These are phyloP conservation scores for Trichomonas vaginalis DNA, from an alignment of 208 protist genomes.

Conservation along the genomic window DNA sequence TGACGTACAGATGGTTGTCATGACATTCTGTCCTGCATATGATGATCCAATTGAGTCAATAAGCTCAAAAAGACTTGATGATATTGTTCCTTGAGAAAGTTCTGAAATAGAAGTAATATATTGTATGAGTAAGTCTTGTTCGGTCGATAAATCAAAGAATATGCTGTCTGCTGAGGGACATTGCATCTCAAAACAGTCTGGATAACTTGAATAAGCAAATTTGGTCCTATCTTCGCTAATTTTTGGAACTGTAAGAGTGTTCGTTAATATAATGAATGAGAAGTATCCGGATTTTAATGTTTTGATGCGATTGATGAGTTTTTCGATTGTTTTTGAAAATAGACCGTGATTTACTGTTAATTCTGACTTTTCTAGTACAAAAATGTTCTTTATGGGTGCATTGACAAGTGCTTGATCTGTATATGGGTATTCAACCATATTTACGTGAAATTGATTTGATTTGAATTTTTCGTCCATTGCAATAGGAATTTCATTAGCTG, in stretches of 20 bases:
- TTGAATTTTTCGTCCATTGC: not conserved
- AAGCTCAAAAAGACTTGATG: not conserved
- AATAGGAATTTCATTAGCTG: not conserved
- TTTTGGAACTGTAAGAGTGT: not conserved
- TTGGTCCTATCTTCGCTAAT: not conserved
- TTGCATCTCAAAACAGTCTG: not conserved
- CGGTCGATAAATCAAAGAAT: not conserved
- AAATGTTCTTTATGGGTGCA: not conserved
- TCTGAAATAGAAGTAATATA: not conserved
- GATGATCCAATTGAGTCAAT: not conserved
- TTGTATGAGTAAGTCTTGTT: not conserved
- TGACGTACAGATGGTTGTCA: not conserved
- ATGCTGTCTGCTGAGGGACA: not conserved
- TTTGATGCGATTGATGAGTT: not conserved
- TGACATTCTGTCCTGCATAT: not conserved
- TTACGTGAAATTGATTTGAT: not conserved
- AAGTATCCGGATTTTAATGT: not conserved
- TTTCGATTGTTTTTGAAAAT: not conserved
- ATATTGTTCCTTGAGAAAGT: not conserved
- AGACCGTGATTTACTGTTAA: not conserved
- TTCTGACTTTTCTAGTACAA: not conserved
- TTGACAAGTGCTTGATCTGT: not conserved
- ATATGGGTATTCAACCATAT: not conserved
- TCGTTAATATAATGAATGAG: not conserved
- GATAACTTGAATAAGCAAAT: not conserved